Evolutionary conservation across 176 grass and related monocot species (phyloP).

Genomic region (Triticum timopheevii): DNA sequence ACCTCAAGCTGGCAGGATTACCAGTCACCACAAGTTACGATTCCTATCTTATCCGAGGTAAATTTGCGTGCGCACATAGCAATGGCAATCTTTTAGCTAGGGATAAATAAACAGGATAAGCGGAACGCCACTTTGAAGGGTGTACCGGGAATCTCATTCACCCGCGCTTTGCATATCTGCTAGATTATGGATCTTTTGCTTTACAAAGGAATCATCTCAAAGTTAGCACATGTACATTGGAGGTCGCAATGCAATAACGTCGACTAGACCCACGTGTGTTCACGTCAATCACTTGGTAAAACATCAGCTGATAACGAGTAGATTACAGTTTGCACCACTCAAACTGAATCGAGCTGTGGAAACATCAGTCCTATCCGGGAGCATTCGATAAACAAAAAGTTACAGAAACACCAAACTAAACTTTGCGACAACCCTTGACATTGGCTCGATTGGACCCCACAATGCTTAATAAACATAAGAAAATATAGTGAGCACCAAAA

Average conservation of each 20-base stretch:
- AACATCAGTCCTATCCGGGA: neutral
- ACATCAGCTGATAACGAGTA: neutral
- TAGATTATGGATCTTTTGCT: constrained; percentile 25
- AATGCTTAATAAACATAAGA: too few species aligned
- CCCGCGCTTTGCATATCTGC: constrained; percentile 1
- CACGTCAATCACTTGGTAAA: neutral
- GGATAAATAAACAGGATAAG: constrained; percentile 12
- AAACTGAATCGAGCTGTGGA: neutral
- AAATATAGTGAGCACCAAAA: too few species aligned
- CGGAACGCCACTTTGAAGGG: constrained; percentile 6
- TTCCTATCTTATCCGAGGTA: neutral
- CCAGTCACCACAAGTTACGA: neutral
- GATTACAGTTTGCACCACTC: neutral
- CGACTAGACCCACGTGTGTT: neutral
- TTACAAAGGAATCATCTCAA: constrained; percentile 32
- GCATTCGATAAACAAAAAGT: neutral
- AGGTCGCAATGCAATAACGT: neutral
- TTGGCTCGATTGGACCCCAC: neutral
- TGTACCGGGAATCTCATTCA: constrained; percentile 30
- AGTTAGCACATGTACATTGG: neutral
- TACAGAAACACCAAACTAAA: neutral
- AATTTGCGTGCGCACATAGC: neutral
- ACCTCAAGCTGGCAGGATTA: neutral
- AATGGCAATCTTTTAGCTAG: neutral
- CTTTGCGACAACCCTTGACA: neutral